phyloP scores from a whole-genome alignment of 352 stramenopile genomes.

The Nothophytophthora sp. region DNA sequence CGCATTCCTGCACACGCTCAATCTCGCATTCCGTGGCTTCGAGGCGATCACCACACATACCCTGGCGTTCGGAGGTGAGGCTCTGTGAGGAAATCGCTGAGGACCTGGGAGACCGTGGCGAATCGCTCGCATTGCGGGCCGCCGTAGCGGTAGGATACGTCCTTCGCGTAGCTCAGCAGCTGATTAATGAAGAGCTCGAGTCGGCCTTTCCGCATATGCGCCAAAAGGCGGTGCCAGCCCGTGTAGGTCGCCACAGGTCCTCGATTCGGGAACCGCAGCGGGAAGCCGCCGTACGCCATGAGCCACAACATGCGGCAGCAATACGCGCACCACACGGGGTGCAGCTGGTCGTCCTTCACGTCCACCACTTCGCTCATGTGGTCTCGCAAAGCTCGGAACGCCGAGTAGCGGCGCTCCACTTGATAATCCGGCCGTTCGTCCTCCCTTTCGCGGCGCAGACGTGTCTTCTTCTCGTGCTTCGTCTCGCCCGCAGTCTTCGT shows the following conservation, averaged over 20 bases:
- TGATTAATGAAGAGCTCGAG: constrained; percentile 46
- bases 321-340: constrained; percentile 58
- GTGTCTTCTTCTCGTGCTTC: constrained; percentile 12
- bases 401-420: constrained; percentile 54
- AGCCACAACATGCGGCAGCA: constrained; percentile 53
- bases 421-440: constrained; percentile 33
- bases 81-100: constrained; percentile 52
- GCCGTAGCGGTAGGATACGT: constrained; percentile 42
- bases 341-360: constrained; percentile 25
- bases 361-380: constrained; percentile 29
- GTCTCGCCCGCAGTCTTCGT: constrained; percentile 13
- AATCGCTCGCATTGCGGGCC: constrained; percentile 45
- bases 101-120: constrained; percentile 36
- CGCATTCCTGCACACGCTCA: not conserved
- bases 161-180: constrained; percentile 41
- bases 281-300: constrained; percentile 39
- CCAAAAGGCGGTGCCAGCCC: constrained; percentile 14
- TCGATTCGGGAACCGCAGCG: constrained; percentile 39
- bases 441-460: constrained; percentile 19
- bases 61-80: too few relatives aligned
- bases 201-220: constrained; percentile 20
- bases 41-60: not conserved
- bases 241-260: constrained; percentile 18
- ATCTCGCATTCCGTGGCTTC: not conserved
- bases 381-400: constrained; percentile 47